Evolutionary conservation across 1,139 yeast species (phyloP), one percentile per base, ranked within the genome.

Genomic region (Yamadazyma spencermartinsiae): DNA sequence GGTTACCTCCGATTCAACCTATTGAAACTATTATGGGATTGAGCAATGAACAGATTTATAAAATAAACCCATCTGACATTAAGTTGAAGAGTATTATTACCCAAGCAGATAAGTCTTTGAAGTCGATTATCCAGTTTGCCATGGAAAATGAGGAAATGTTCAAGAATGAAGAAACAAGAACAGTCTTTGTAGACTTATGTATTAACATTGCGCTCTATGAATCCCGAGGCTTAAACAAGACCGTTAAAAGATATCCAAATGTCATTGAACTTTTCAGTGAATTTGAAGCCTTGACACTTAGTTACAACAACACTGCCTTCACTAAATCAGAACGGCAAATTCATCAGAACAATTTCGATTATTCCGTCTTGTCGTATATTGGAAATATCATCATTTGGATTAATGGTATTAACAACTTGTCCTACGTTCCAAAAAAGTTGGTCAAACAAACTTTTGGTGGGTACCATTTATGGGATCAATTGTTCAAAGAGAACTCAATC

Each of bases 381-480:
- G 76, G 76, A 1, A 66, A 68, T 45, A 66, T 70, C 10, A 51
- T 70, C 29, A 60, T 71, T 23, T 71, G 76, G 76, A 66, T 68
- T 2, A 52, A 50, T 17, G 31, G 24, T 9, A 32, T 38, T 4
- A 41, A 48, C 61, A 61, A 44, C 44, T 56, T 35, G 45, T 43
- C 33, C 13, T 21, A 38, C 15, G 38, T 45, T 11, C 36, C 40
- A 14, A 32, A 37, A 14, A 31, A 20, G 9, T 43, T 45, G 15
- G 51, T 67, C 17, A 54, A 55, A 39, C 52, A 54, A 9, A 50
- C 54, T 25, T 53, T 70, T 23, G 76, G 76, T n/a, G 76, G 76
- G 0, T 58, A 52, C 43, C 70, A 68, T 47, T 59, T 71, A 38
- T 71, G 76, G 76, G 75, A 70, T 50, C 60, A 66, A 31, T 53